Conservation (phyloP, 495 filamentous ascomycete genomes). For the Aspergillus homomorphus region DNA sequence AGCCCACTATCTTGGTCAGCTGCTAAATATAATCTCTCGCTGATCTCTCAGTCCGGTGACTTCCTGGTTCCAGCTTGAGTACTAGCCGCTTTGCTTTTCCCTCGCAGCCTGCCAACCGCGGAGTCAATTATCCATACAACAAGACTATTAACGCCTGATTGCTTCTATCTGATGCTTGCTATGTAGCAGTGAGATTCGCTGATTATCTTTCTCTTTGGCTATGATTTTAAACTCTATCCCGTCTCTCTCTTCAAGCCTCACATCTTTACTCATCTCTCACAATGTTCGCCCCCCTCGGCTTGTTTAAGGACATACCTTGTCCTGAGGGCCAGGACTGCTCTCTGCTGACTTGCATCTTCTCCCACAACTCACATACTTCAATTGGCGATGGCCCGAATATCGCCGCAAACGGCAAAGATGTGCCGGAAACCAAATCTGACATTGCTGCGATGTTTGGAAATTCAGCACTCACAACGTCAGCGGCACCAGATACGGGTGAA, state of each 20-base stretch:
- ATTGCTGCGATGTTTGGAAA: not conserved
- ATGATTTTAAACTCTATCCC: not conserved
- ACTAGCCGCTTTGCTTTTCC: not conserved
- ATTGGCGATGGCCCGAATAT: conserved; percentile 2
- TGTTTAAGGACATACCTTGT: conserved; percentile 65
- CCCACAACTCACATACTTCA: conserved; percentile 35
- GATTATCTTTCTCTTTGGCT: not conserved
- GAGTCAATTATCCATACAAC: not conserved
- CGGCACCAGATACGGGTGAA: not conserved
- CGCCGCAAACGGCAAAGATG: not conserved
- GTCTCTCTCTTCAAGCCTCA: conserved; percentile 14
- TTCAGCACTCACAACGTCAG: not conserved
- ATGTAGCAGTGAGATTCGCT: not conserved
- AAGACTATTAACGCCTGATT: not conserved
- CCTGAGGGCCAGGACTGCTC: conserved; percentile 55
- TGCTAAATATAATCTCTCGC: not conserved
- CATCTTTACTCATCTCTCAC: conserved; percentile 23
- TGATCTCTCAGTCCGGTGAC: not conserved
- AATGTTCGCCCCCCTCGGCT: conserved; percentile 66
- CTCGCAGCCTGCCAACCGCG: not conserved
- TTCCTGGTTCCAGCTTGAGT: not conserved
- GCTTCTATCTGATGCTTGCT: not conserved
- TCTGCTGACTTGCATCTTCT: conserved; percentile 60
- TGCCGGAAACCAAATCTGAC: conserved; percentile 1
- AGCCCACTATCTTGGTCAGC: not conserved